Conservation (phyloP, 805 yeast genomes). For the Candida boleticola region DNA sequence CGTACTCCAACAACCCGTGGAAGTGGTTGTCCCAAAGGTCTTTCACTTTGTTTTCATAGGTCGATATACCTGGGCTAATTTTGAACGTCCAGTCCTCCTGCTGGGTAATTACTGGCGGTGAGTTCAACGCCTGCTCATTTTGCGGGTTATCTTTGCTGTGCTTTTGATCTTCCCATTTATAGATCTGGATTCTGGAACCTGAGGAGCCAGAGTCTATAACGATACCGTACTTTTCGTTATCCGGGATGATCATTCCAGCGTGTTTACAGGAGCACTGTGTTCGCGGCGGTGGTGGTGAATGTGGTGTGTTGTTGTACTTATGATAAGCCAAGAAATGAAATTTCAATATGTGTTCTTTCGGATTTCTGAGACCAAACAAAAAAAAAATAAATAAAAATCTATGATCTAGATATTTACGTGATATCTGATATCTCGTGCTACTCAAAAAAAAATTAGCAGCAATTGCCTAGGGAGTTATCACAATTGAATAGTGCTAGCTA, state of each 20-base stretch:
- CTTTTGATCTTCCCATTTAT: conserved; percentile 65
- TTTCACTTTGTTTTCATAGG: conserved; percentile 52
- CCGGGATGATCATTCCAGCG: conserved; percentile 6
- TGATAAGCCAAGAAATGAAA: no score
- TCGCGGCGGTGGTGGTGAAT: no score
- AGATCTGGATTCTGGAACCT: conserved; percentile 85
- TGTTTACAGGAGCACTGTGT: no score
- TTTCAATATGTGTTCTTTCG: no score
- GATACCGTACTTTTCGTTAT: conserved; percentile 61
- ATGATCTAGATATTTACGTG: no score
- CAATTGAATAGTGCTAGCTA: no score
- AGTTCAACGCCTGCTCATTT: conserved; percentile 36
- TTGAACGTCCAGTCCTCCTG: conserved; percentile 68
- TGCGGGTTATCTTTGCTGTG: conserved; percentile 10
- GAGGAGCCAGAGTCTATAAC: conserved; percentile 95
- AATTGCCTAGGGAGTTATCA: no score
- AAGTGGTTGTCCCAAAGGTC: conserved; percentile 74
- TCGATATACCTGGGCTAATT: conserved; percentile 81
- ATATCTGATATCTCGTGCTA: no score
- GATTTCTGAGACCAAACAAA: no score
- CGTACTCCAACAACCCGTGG: conserved; percentile 61
- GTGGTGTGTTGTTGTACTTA: no score
- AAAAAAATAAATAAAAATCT: no score
- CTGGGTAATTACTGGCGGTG: conserved; percentile 69
- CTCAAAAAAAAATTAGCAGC: no score